These are phyloP conservation scores for Colletotrichum cuscutae DNA, from an alignment of 2,329 filamentous ascomycete species.

Conservation along the genomic window DNA sequence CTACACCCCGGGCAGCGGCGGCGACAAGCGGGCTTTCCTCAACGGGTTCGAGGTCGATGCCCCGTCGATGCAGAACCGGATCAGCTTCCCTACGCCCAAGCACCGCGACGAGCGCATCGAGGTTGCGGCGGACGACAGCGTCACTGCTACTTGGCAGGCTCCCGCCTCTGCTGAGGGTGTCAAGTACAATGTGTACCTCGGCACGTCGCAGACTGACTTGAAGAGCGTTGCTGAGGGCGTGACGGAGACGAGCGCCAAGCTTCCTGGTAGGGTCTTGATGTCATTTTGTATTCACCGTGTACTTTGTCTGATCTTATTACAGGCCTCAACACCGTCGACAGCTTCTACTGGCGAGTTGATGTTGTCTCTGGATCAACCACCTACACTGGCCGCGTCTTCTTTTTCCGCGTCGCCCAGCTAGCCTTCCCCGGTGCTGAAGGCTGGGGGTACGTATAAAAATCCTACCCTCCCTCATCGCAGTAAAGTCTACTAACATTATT, in stretches of 20 bases:
- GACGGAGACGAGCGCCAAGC: slow-evolving; percentile 17
- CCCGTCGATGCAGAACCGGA: slow-evolving; percentile 37
- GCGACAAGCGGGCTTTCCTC: slow-evolving; percentile 40
- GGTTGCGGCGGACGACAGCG: slow-evolving; percentile 29
- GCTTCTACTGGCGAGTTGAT: slow-evolving; percentile 46
- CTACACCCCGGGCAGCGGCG: slow-evolving; percentile 36
- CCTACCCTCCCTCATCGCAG: background rate
- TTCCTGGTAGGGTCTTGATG: background rate
- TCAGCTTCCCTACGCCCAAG: slow-evolving; percentile 42
- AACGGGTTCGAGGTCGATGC: slow-evolving; percentile 46
- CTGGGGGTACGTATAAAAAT: slow-evolving; percentile 39
- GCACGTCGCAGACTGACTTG: slow-evolving; percentile 31
- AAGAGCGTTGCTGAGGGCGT: slow-evolving; percentile 33
- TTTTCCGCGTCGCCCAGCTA: slow-evolving; percentile 44
- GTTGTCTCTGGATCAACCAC: slow-evolving; percentile 36
- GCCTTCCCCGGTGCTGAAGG: slow-evolving; percentile 52
- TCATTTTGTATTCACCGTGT: background rate
- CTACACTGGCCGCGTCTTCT: slow-evolving; percentile 41
- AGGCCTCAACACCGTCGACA: slow-evolving; percentile 39
- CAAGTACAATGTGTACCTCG: slow-evolving; percentile 43
- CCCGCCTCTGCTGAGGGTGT: slow-evolving; percentile 30
- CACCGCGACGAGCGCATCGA: slow-evolving; percentile 44
- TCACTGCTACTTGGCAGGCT: slow-evolving; percentile 39
- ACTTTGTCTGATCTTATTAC: background rate
- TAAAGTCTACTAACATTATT: background rate